Evolutionary conservation across 2,329 filamentous ascomycete genomes (phyloP).

Genomic region (Ophiostoma sp.): DNA sequence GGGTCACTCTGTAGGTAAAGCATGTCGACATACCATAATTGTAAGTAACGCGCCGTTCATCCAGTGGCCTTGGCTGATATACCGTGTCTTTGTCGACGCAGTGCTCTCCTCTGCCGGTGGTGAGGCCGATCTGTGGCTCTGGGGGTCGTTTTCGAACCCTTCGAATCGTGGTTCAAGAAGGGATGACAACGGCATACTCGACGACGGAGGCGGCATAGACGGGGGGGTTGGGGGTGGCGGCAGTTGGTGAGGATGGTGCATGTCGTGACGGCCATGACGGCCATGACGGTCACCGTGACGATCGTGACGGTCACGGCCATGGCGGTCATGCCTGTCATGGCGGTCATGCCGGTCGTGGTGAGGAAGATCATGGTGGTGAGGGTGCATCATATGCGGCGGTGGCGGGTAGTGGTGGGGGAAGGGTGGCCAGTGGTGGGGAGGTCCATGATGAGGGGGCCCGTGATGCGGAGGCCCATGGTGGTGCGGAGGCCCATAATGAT

Average conservation of each 20-base stretch:
- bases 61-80: conserved; percentile 61
- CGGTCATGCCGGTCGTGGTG: conserved; percentile 9
- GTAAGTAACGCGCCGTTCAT: conserved; percentile 45
- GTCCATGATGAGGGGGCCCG: neutral
- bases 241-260: conserved; percentile 12
- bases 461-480: conserved; percentile 15
- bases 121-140: conserved; percentile 2
- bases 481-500: neutral
- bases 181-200: conserved; percentile 3
- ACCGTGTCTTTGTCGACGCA: conserved; percentile 46
- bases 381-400: conserved; percentile 17
- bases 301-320: neutral
- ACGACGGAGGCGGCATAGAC: conserved; percentile 3
- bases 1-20: neutral
- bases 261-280: neutral
- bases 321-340: neutral
- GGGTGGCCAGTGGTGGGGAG: conserved; percentile 17
- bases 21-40: conserved; percentile 44
- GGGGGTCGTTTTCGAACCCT: neutral
- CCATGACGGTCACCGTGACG: conserved; percentile 1
- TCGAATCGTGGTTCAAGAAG: conserved; percentile 18
- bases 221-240: conserved; percentile 12
- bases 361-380: conserved; percentile 17
- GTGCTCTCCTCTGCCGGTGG: conserved; percentile 8
- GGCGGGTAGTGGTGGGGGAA: conserved; percentile 14